Conservation (phyloP, 306 rosid species). For the Begonia masoniana region DNA sequence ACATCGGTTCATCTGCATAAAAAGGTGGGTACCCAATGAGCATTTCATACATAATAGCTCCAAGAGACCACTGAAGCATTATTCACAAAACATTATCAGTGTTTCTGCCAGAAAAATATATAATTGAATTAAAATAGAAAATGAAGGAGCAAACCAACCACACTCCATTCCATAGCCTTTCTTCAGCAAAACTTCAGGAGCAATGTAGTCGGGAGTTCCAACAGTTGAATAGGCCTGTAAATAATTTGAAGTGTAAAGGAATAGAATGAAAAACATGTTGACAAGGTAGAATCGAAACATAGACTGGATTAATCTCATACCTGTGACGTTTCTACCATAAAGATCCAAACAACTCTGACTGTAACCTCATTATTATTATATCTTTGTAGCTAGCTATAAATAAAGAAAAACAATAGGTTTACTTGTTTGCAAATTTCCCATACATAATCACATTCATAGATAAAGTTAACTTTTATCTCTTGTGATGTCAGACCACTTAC, state of each 20-base stretch:
- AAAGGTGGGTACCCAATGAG: conserved; percentile 97
- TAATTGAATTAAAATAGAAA: conserved; percentile 1
- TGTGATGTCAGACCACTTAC: conserved; percentile 38
- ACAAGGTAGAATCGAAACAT: no score
- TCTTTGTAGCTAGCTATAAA: no score
- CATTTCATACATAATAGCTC: conserved; percentile 99
- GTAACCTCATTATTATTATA: no score
- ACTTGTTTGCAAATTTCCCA: conserved; percentile 1
- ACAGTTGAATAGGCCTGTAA: conserved; percentile 95
- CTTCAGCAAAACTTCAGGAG: conserved; percentile 96
- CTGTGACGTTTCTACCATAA: no score
- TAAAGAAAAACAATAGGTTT: neutral
- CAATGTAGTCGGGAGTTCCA: conserved; percentile 98
- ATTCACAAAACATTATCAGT: conserved; percentile 15
- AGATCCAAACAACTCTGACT: no score
- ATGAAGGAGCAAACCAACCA: conserved; percentile 52
- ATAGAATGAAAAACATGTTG: no score
- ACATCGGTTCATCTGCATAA: conserved; percentile 93
- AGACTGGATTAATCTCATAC: no score
- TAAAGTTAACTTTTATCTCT: neutral
- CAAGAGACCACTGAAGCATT: conserved; percentile 78
- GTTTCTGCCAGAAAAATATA: conserved; percentile 9
- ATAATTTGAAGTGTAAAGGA: neutral
- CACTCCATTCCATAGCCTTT: conserved; percentile 99
- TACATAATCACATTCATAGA: no score